Evolutionary conservation across 75 land plant genomes (phyloP).

Genomic region (Pinus taeda): DNA sequence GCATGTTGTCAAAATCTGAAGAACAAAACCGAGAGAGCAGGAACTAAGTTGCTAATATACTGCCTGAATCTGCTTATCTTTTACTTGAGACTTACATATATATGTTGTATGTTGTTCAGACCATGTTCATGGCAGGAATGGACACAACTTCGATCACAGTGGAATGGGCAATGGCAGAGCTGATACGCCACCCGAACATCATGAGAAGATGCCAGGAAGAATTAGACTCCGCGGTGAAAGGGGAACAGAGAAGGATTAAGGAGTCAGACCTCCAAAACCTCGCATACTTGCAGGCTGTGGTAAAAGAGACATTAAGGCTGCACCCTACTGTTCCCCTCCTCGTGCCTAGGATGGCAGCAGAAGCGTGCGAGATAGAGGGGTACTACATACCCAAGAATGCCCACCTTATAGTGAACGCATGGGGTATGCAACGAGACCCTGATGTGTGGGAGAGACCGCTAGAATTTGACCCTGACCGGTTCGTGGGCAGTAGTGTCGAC

Average conservation of each 20-base stretch:
- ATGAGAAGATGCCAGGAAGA: background rate
- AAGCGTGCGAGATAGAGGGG: slow-evolving; percentile 48
- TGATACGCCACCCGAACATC: background rate
- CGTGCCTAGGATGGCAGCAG: slow-evolving; percentile 46
- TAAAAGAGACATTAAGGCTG: slow-evolving; percentile 73
- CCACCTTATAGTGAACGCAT: slow-evolving; percentile 50
- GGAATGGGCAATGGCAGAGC: background rate
- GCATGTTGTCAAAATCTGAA: too few relatives aligned
- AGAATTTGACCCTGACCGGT: slow-evolving; percentile 61
- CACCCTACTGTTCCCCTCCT: slow-evolving; percentile 73
- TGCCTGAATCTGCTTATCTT: too few relatives aligned
- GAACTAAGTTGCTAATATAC: too few relatives aligned
- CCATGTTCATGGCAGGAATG: background rate
- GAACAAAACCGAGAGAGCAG: too few relatives aligned
- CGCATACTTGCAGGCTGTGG: slow-evolving; percentile 45
- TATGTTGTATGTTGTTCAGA: background rate
- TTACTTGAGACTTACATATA: too few relatives aligned
- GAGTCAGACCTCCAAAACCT: slow-evolving; percentile 11
- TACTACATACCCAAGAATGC: slow-evolving; percentile 58
- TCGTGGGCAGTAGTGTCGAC: slow-evolving; percentile 30
- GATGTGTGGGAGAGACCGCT: slow-evolving; percentile 51
- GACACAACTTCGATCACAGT: background rate
- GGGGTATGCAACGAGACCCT: slow-evolving; percentile 66
- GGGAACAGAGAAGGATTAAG: slow-evolving; percentile 11
- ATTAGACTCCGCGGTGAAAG: background rate